phyloP scores from a whole-genome alignment of 2,329 filamentous ascomycete genomes.

The Shiraia sp. region DNA sequence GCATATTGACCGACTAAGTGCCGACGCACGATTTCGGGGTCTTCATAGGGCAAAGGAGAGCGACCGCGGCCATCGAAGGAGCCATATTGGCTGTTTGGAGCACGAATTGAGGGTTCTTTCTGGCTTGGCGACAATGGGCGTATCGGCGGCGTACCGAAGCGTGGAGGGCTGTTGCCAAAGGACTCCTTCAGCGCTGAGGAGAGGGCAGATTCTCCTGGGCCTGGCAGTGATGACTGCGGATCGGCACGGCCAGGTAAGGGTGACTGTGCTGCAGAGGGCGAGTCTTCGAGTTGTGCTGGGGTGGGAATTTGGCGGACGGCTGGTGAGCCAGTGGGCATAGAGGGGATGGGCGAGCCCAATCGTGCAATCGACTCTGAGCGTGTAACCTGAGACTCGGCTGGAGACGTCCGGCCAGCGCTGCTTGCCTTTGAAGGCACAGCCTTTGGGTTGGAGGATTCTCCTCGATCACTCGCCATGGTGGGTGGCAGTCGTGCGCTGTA shows the following conservation, averaged over 20 bases:
- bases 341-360: slow-evolving; percentile 60
- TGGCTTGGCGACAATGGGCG: slow-evolving; percentile 61
- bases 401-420: slow-evolving; percentile 34
- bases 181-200: slow-evolving; percentile 83
- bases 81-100: slow-evolving; percentile 75
- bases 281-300: slow-evolving; percentile 50
- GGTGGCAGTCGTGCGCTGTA: slow-evolving; percentile 1
- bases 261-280: slow-evolving; percentile 50
- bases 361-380: slow-evolving; percentile 59
- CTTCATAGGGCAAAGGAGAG: slow-evolving; percentile 71
- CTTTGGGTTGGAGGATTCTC: slow-evolving; percentile 29
- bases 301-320: slow-evolving; percentile 56
- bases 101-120: slow-evolving; percentile 52
- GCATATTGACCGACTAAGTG: slow-evolving; percentile 69
- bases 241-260: slow-evolving; percentile 67
- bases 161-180: slow-evolving; percentile 69
- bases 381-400: slow-evolving; percentile 43
- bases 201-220: slow-evolving; percentile 83
- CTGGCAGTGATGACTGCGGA: slow-evolving; percentile 63
- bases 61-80: slow-evolving; percentile 73
- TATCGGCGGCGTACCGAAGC: slow-evolving; percentile 62
- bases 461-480: slow-evolving; percentile 24
- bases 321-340: slow-evolving; percentile 48
- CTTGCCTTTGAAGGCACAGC: slow-evolving; percentile 35
- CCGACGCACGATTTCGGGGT: slow-evolving; percentile 86